These are phyloP conservation scores for Psilocybe cyanescens DNA, from an alignment of 768 basidiomycete species.

Conservation along the genomic window DNA sequence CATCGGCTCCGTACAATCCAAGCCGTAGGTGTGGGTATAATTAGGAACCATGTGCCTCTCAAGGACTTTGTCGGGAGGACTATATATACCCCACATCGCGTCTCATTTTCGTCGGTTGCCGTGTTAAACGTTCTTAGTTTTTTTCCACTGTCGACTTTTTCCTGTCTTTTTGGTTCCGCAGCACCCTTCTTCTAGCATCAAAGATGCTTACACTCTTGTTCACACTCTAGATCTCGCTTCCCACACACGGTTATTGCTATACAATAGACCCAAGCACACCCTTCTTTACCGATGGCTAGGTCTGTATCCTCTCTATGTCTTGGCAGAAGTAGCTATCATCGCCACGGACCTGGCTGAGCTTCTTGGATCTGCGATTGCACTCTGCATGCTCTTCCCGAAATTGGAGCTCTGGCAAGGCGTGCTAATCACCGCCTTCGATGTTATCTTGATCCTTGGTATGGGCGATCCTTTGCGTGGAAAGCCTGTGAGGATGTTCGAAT, in stretches of 20 bases:
- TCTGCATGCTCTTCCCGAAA: constrained; percentile 72
- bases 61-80: not conserved
- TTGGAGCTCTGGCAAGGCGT: constrained; percentile 75
- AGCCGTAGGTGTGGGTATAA: constrained; percentile 18
- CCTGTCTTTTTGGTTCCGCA: constrained; percentile 9
- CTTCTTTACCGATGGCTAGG: constrained; percentile 59
- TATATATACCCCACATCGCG: constrained; percentile 3
- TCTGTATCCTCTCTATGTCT: constrained; percentile 66
- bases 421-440: constrained; percentile 69
- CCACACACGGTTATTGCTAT: constrained; percentile 65
- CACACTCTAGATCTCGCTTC: constrained; percentile 46
- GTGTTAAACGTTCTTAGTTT: not conserved
- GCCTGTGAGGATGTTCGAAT: constrained; percentile 72
- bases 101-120: not conserved
- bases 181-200: constrained; percentile 8
- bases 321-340: constrained; percentile 75
- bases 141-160: not conserved
- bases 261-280: constrained; percentile 65
- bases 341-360: constrained; percentile 84
- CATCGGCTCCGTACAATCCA: constrained; percentile 11
- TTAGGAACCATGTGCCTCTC: constrained; percentile 14
- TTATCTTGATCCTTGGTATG: constrained; percentile 70
- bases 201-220: constrained; percentile 12
- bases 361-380: constrained; percentile 79
- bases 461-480: constrained; percentile 70